Base-by-base conservation (phyloP, 225 moss, liverwort and hornwort genomes). In the Polytrichum commune region DNA sequence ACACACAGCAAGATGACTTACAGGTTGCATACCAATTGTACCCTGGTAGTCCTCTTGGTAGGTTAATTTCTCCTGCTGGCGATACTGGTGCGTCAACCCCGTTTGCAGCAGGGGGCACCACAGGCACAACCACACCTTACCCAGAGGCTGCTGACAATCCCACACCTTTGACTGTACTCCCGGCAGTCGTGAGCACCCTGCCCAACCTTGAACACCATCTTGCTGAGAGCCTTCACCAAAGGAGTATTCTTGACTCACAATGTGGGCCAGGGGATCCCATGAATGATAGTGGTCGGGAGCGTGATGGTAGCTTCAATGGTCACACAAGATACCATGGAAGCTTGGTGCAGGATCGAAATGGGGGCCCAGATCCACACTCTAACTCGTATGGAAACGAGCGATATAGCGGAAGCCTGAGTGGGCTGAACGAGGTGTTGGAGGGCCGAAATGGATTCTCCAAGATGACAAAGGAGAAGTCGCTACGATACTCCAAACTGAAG, bases 31-130 rank as follows among this genome's bases (percentile, higher is more conserved):
- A 94, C 82, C 94, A 95, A 79, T 79, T 95, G 57, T 95, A 92
- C 67, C 92, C 98, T 33, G 95, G 95, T 64, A 95, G 92, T 66
- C 92, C 92, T 1, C 76, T 91, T 24, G 92, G 92, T 70, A 87
- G 88, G 74, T 74, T 89, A 60, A 87, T 95, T 46, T 91, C 93
- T 46, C 91, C 98, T 61, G 80, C 86, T 18, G 95, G 93, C 9
- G 91, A 89, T 18, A 91, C 91, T 26, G 95, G 98, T 55, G 85
- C 86, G 29, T 91, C 95, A 10, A 93, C 96, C 61, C 93, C 96
- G 7, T 85, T 97, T 68, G 90, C 88, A 28, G 93, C 88, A 67
- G 82, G 81, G 25, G 76, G 78, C 58, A 69, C 84, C 27, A 60
- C 75, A 19, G 86, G 79, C 16, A 84, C 84, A 27, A 87, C 88